Conservation (phyloP, 1,139 yeast genomes). For the Yamadazyma dushanensis region DNA sequence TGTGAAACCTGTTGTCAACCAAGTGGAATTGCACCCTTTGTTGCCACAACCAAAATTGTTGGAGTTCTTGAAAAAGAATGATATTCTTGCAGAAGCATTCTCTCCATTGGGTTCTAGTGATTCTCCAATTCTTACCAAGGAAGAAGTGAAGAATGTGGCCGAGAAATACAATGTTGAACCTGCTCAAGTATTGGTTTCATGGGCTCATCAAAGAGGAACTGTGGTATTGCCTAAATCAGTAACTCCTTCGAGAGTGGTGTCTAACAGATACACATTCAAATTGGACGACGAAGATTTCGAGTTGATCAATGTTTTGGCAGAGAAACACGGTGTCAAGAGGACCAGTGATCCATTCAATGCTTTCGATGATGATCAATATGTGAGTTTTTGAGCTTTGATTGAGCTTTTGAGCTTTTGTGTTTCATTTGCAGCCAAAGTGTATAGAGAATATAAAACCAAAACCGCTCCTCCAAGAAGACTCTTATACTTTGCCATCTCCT, state of each 20-base stretch:
- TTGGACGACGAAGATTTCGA: slow-evolving; percentile 36
- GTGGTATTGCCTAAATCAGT: slow-evolving; percentile 58
- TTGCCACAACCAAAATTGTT: slow-evolving; percentile 53
- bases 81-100: slow-evolving; percentile 54
- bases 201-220: slow-evolving; percentile 54
- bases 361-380: slow-evolving; percentile 22
- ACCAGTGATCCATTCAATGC: slow-evolving; percentile 25
- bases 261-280: slow-evolving; percentile 33
- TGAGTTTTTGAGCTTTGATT: no score
- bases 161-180: slow-evolving; percentile 43
- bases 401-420: no score
- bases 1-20: slow-evolving; percentile 52
- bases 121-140: slow-evolving; percentile 51
- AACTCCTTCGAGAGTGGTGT: slow-evolving; percentile 32
- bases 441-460: no score
- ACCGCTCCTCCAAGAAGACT: no score
- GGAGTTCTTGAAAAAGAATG: slow-evolving; percentile 41
- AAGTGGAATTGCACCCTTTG: slow-evolving; percentile 61
- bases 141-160: slow-evolving; percentile 41
- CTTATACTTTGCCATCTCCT: no score
- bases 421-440: no score
- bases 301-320: slow-evolving; percentile 29
- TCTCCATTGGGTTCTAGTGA: slow-evolving; percentile 61
- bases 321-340: slow-evolving; percentile 32
- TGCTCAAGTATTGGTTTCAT: slow-evolving; percentile 51